Percentiles rank a stretch among this genome's conserved stretches.
phyloP scores from a whole-genome alignment of 805 yeast species.

The Wickerhamiella australiensis region DNA sequence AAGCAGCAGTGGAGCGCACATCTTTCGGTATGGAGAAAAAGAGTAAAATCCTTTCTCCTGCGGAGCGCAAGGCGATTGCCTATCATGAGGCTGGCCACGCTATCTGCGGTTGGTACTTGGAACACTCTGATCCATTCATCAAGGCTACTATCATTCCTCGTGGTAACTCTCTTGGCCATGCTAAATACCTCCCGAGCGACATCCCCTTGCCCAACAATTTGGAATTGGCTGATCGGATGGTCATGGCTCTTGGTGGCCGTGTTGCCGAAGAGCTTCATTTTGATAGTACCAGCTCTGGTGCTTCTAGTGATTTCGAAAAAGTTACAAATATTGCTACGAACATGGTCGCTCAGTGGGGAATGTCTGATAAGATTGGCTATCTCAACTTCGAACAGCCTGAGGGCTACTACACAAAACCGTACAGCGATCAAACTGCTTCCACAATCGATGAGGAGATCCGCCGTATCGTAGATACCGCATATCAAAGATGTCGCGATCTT shows the following conservation, averaged over 20 bases:
- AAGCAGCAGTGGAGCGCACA: conserved; percentile 92
- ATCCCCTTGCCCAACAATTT: conserved; percentile 62
- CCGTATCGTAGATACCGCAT: conserved; percentile 63
- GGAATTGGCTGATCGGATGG: conserved; percentile 81
- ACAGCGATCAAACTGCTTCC: conserved; percentile 74
- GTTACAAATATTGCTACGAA: conserved; percentile 86
- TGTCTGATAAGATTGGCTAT: conserved; percentile 80
- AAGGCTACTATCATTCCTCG: conserved; percentile 96
- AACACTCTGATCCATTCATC: conserved; percentile 82
- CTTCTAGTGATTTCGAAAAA: conserved; percentile 90
- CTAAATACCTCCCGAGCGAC: conserved; percentile 93
- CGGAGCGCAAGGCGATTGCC: conserved; percentile 83
- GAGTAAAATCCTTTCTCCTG: conserved; percentile 66
- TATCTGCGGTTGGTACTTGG: conserved; percentile 90
- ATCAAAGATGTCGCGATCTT: conserved; percentile 55
- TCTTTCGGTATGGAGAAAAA: conserved; percentile 93
- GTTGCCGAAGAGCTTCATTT: conserved; percentile 92
- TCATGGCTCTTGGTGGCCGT: conserved; percentile 95
- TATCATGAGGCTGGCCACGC: conserved; percentile 99
- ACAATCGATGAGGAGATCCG: conserved; percentile 74
- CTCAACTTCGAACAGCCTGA: conserved; percentile 59
- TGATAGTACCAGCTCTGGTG: conserved; percentile 88
- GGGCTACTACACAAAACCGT: conserved; percentile 70
- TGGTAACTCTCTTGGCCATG: conserved; percentile 94
- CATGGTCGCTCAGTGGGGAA: conserved; percentile 88